phyloP scores from a whole-genome alignment of 192 early-diverging fungal species.

The Chytriomyces sp. region DNA sequence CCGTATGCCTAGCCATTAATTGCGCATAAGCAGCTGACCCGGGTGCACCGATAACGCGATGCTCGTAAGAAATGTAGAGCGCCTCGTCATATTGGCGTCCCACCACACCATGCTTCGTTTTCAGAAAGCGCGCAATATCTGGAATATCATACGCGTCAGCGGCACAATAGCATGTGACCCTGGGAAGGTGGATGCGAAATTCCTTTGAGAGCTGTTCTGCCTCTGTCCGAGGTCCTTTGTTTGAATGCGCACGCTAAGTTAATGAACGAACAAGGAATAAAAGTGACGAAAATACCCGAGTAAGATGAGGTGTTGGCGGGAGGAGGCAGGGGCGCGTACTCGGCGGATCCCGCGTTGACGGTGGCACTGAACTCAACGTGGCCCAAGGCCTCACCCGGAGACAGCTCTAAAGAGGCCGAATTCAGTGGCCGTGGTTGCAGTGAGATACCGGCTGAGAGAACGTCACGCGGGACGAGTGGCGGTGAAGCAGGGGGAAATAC shows the following conservation, averaged over 20 bases:
- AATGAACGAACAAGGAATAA: background rate
- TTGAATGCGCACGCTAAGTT: background rate
- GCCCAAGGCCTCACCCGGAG: background rate
- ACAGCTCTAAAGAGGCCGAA: background rate
- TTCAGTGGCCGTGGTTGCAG: too few relatives aligned
- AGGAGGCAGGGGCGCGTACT: background rate
- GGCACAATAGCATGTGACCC: constrained; percentile 55
- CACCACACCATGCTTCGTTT: constrained; percentile 31
- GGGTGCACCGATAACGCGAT: background rate
- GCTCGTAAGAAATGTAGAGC: constrained; percentile 49
- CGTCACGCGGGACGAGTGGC: background rate
- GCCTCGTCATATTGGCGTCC: constrained; percentile 54
- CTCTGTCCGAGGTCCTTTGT: constrained; percentile 29
- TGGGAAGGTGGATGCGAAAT: constrained; percentile 69
- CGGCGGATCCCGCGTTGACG: background rate
- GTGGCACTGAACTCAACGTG: background rate
- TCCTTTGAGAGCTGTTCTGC: constrained; percentile 69
- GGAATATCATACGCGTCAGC: constrained; percentile 46
- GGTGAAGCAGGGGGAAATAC: constrained; percentile 17
- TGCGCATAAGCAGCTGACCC: constrained; percentile 1
- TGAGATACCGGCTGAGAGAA: background rate
- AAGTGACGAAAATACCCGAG: background rate
- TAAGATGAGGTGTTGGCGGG: background rate
- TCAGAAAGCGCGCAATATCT: constrained; percentile 33
- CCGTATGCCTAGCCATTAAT: constrained; percentile 14